Conservation (phyloP, 23 red algal genomes). For the Gracilaria domingensis region DNA sequence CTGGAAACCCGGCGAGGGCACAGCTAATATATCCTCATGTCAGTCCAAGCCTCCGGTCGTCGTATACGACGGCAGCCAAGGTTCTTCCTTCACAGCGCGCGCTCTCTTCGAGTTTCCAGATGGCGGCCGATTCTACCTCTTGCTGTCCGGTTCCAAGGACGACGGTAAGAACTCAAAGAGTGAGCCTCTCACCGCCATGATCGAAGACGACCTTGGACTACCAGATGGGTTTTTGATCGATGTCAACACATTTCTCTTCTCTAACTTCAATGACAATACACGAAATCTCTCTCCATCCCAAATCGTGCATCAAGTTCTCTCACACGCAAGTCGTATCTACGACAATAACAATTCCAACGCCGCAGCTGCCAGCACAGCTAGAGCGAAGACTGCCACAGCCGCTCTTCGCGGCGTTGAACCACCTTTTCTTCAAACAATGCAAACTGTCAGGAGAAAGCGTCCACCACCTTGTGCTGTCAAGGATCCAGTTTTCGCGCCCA, state of each 20-base stretch:
- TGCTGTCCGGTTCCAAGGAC: constrained; percentile 44
- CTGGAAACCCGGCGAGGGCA: constrained; percentile 14
- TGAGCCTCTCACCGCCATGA: constrained; percentile 27
- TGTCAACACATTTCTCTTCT: constrained; percentile 51
- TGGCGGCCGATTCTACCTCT: constrained; percentile 58
- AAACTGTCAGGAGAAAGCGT: constrained; percentile 42
- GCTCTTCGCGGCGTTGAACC: not conserved
- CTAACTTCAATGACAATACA: constrained; percentile 31
- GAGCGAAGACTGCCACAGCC: not conserved
- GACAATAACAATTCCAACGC: constrained; percentile 28
- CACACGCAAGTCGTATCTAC: constrained; percentile 27
- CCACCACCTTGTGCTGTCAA: not conserved
- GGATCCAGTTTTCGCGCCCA: constrained; percentile 24
- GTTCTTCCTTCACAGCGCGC: constrained; percentile 48
- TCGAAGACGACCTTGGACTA: constrained; percentile 57
- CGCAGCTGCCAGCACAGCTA: not conserved
- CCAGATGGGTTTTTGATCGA: constrained; percentile 66
- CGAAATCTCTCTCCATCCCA: constrained; percentile 6
- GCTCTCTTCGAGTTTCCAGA: constrained; percentile 62
- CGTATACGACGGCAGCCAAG: not conserved
- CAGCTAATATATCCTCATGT: not conserved
- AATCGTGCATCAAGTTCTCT: constrained; percentile 31
- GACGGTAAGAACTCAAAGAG: not conserved
- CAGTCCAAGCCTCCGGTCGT: constrained; percentile 14
- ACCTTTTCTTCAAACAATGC: not conserved